phyloP scores from a whole-genome alignment of 2,329 filamentous ascomycete genomes.

The Alternaria brassicicola region DNA sequence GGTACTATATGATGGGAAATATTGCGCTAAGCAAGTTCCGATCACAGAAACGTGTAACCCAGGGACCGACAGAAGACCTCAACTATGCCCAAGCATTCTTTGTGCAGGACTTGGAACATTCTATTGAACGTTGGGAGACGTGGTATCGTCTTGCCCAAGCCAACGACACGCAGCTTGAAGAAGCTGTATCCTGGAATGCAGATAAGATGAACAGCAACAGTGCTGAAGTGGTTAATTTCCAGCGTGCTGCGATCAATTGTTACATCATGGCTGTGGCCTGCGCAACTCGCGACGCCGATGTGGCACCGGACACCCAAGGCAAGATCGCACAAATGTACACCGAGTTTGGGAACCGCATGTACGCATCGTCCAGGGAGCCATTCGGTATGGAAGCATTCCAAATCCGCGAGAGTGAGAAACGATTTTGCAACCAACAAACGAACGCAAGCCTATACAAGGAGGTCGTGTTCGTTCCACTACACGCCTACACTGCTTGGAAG shows the following conservation, averaged over 20 bases:
- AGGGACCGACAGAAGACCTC: conserved; percentile 81
- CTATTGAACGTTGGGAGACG: conserved; percentile 81
- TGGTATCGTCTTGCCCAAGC: conserved; percentile 90
- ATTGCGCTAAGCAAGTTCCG: conserved; percentile 87
- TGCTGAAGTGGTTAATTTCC: conserved; percentile 73
- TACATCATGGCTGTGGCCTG: conserved; percentile 70
- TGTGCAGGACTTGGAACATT: conserved; percentile 81
- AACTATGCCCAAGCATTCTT: conserved; percentile 82
- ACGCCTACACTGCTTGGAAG: conserved; percentile 67
- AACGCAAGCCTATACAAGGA: conserved; percentile 60
- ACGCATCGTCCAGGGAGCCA: conserved; percentile 71
- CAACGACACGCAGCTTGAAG: conserved; percentile 86
- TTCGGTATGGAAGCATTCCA: conserved; percentile 71
- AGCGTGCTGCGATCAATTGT: conserved; percentile 83
- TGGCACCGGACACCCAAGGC: conserved; percentile 58
- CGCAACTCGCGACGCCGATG: conserved; percentile 63
- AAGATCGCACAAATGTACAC: conserved; percentile 70
- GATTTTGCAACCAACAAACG: conserved; percentile 62
- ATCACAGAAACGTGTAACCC: conserved; percentile 76
- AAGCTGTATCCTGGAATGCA: conserved; percentile 84
- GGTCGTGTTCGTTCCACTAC: conserved; percentile 63
- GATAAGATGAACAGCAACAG: conserved; percentile 90
- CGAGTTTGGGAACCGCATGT: conserved; percentile 72
- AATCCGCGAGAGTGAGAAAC: conserved; percentile 63
- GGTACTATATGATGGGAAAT: conserved; percentile 91